These are phyloP conservation scores for Solanum chacoense DNA, from an alignment of 305 asterid genomes.

Conservation along the genomic window DNA sequence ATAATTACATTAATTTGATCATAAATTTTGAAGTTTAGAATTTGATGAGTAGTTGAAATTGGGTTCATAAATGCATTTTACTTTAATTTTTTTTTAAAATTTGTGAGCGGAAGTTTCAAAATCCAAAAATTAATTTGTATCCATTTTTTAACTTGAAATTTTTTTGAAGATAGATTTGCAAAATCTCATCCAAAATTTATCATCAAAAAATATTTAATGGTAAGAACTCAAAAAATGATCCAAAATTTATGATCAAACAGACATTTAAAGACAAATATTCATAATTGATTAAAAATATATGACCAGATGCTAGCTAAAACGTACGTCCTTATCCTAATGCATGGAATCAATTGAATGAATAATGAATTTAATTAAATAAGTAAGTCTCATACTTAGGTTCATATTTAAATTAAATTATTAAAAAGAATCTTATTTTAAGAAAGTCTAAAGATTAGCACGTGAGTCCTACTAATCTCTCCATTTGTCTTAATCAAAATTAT, in stretches of 20 bases:
- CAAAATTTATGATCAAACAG: too few relatives aligned
- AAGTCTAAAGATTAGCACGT: constrained; percentile 4
- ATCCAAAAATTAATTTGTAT: neutral
- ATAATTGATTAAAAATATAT: neutral
- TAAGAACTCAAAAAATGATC: too few relatives aligned
- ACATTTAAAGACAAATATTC: neutral
- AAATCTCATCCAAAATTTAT: neutral
- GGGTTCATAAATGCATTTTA: too few relatives aligned
- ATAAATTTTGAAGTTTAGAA: too few relatives aligned
- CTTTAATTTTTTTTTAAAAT: too few relatives aligned
- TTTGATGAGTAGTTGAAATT: too few relatives aligned
- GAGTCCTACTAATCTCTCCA: constrained; percentile 1
- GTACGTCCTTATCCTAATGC: neutral
- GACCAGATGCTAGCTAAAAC: neutral
- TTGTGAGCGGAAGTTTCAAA: neutral
- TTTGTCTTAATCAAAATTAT: neutral
- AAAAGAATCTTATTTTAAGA: neutral
- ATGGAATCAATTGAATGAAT: neutral
- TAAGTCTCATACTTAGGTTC: neutral
- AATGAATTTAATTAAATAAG: neutral
- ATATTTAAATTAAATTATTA: neutral
- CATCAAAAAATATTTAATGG: neutral
- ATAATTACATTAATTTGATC: neutral
- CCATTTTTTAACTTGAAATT: neutral
- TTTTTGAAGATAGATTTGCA: neutral